These are phyloP conservation scores for Groenewaldozyma auringiensis DNA, from an alignment of 1,139 yeast species.

Conservation along the genomic window DNA sequence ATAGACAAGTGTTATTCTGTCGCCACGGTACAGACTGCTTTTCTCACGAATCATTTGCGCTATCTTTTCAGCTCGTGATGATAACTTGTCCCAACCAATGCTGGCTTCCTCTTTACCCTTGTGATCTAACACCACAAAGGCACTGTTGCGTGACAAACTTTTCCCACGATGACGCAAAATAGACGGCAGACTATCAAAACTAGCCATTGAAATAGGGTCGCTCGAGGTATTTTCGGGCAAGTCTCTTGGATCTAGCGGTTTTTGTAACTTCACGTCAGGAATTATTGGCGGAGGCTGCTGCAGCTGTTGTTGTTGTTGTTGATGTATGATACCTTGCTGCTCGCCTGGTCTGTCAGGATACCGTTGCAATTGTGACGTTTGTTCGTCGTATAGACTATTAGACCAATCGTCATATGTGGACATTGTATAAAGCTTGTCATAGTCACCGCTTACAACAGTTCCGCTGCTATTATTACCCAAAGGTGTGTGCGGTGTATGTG, in stretches of 20 bases:
- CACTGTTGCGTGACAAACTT: conserved; percentile 57
- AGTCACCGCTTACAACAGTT: not conserved
- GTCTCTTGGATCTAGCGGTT: conserved; percentile 38
- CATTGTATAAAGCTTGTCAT: not conserved
- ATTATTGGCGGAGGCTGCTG: too few species aligned
- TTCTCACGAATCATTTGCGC: conserved; percentile 81
- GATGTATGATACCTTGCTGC: not conserved
- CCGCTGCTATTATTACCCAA: not conserved
- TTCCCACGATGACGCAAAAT: conserved; percentile 68
- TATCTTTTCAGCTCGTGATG: conserved; percentile 73
- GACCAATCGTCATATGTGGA: not conserved
- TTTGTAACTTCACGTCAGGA: conserved; percentile 27
- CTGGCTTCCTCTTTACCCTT: conserved; percentile 73
- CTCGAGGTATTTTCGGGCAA: conserved; percentile 30
- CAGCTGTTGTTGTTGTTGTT: too few species aligned
- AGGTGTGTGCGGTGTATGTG: too few species aligned
- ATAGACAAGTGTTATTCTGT: conserved; percentile 75
- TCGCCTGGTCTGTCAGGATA: not conserved
- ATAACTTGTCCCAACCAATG: conserved; percentile 87
- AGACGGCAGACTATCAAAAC: conserved; percentile 56
- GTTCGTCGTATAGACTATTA: not conserved
- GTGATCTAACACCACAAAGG: conserved; percentile 62
- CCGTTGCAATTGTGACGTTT: not conserved
- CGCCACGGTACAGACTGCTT: conserved; percentile 66
- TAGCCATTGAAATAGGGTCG: conserved; percentile 28